Conservation (phyloP, 140 eudicot species). For the Cichorium intybus region DNA sequence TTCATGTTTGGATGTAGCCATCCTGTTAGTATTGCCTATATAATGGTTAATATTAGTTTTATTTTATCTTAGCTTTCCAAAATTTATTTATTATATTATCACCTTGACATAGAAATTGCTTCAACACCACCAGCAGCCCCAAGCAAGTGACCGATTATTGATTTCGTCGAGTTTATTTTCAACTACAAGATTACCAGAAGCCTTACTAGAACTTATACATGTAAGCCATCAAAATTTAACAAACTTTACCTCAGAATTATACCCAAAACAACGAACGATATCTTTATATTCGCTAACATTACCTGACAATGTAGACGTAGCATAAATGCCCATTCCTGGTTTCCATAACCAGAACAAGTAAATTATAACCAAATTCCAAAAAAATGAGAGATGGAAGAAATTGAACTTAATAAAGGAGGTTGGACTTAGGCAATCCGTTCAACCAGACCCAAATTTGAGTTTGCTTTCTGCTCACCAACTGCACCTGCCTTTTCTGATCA, state of each 20-base stretch:
- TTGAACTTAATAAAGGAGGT: too few relatives aligned
- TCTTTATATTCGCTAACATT: slow-evolving; percentile 57
- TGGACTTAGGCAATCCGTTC: slow-evolving; percentile 86
- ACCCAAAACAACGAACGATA: slow-evolving; percentile 60
- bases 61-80: too few relatives aligned
- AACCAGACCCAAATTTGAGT: slow-evolving; percentile 81
- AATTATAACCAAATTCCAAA: slow-evolving; percentile 5
- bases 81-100: neutral
- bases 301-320: slow-evolving; percentile 50
- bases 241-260: slow-evolving; percentile 35
- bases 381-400: neutral
- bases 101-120: slow-evolving; percentile 62
- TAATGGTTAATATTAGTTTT: neutral
- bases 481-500: slow-evolving; percentile 61
- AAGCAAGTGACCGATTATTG: too few relatives aligned
- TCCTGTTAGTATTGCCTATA: slow-evolving; percentile 62
- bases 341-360: neutral
- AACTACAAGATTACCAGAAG: too few relatives aligned
- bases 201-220: slow-evolving; percentile 4
- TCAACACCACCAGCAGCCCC: slow-evolving; percentile 73
- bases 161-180: too few relatives aligned
- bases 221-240: neutral
- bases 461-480: too few relatives aligned
- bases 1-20: too few relatives aligned
- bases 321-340: slow-evolving; percentile 60